A percentile compares a stretch with the other conserved stretches of the same genome.
These are phyloP conservation scores for Colletotrichum salicis DNA, from an alignment of 2,329 filamentous ascomycete genomes.

Conservation along the genomic window DNA sequence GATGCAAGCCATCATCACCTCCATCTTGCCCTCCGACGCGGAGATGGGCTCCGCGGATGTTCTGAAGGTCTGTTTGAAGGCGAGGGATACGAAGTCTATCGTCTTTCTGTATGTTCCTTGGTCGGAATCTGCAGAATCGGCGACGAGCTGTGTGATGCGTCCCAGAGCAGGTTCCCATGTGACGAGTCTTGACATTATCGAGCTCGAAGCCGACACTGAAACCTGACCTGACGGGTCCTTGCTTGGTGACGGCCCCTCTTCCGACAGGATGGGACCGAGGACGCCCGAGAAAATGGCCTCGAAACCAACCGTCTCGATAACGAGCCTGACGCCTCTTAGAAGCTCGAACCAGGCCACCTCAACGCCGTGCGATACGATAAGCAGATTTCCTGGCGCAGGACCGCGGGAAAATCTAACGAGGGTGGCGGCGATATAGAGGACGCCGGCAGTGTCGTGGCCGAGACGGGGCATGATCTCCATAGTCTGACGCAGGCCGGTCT, in stretches of 20 bases:
- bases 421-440: conserved; percentile 27
- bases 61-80: conserved; percentile 30
- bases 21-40: conserved; percentile 17
- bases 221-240: too few relatives aligned
- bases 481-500: conserved; percentile 20
- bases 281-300: conserved; percentile 34
- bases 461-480: conserved; percentile 25
- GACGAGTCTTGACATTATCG: not conserved
- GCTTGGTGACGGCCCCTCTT: not conserved
- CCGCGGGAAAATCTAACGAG: conserved; percentile 25
- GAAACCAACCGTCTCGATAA: conserved; percentile 32
- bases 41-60: conserved; percentile 10
- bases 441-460: conserved; percentile 26
- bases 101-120: not conserved
- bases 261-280: conserved; percentile 7
- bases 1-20: conserved; percentile 32
- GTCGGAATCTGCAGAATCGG: not conserved
- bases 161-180: conserved; percentile 32
- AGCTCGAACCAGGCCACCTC: conserved; percentile 38
- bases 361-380: conserved; percentile 34
- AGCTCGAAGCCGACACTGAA: too few relatives aligned
- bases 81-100: not conserved
- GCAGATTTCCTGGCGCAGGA: conserved; percentile 34
- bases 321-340: conserved; percentile 34
- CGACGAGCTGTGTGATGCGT: conserved; percentile 18